Base-by-base conservation (phyloP, 805 yeast species). In the Candida dendrica region DNA sequence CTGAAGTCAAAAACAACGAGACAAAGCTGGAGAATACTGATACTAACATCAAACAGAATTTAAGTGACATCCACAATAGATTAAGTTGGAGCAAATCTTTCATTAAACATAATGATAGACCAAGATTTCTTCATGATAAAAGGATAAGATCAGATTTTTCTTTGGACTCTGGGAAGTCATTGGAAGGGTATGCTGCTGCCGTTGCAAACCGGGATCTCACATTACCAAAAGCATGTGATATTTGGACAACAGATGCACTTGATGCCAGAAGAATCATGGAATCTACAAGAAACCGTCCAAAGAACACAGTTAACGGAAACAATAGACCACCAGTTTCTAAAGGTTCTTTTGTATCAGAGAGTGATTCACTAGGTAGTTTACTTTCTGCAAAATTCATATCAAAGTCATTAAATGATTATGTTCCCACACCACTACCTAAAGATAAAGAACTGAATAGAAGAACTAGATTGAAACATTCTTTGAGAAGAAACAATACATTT, bases 91-190 rank as follows among this genome's bases (percentile, higher is more conserved):
- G 51, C 4, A 30, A 34, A 14, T 27, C 41, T 1, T 11, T 36
- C 4, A 17, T 41, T 20, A 38, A 37, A 34, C 34, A 22, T 7
- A 27, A 30, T 11, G 20, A 22, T 8, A 22, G 8, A 22, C 8
- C 24, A 22, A 6, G 8, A 6, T 22, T 22, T 22, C 8, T 36
- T 26, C 16, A 18, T 8, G 35, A 32, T 17, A 34, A 16, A 22
- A 39, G 37, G 10, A 19, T 16, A 7, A 8, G 5, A 4, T 27
- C 39, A 3, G 40, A 38, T 7, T 46, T 51, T 11, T 49, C 47
- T 29, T 29, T 50, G 36, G 53, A 54, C 8, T 56, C 60, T 17
- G 60, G 60, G 10, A 48, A 43, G 15, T 54, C 60, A 3, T 38
- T 56, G 5, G 30, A 45, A 24, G 52, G 48, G 2, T 47, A 29